Evolutionary conservation across 805 yeast species (phyloP).

Genomic region (Starmerella sp.): DNA sequence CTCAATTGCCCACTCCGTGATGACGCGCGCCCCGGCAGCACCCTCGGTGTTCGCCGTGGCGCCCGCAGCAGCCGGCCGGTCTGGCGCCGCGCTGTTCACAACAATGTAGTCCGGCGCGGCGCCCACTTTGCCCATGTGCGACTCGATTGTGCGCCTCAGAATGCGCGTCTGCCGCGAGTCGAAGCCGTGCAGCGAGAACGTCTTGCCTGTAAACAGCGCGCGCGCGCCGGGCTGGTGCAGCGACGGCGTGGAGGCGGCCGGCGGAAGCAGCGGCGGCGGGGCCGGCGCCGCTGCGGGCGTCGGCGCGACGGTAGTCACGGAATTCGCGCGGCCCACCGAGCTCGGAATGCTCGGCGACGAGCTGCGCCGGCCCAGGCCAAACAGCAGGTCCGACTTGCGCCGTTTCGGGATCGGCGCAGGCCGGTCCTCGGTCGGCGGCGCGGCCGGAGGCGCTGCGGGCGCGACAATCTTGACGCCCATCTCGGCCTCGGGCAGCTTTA

Average conservation of each 20-base stretch:
- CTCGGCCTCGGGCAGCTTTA: conserved; percentile 7
- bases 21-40: conserved; percentile 26
- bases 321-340: neutral
- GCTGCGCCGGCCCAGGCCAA: conserved; percentile 1
- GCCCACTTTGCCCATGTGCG: conserved; percentile 35
- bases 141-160: conserved; percentile 35
- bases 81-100: conserved; percentile 23
- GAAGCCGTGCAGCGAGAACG: conserved; percentile 38
- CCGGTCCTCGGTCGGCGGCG: neutral
- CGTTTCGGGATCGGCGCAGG: conserved; percentile 9
- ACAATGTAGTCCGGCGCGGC: conserved; percentile 14
- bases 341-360: neutral
- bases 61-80: conserved; percentile 5
- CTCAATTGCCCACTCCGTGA: conserved; percentile 77
- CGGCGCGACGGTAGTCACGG: neutral
- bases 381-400: conserved; percentile 8
- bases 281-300: neutral
- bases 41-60: neutral
- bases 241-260: neutral
- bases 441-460: neutral
- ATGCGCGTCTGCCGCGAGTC: conserved; percentile 31
- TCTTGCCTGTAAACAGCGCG: conserved; percentile 33
- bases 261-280: neutral
- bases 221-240: neutral
- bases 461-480: neutral